These are phyloP conservation scores for Ormosia emarginata DNA, from an alignment of 306 rosid species.

Conservation along the genomic window DNA sequence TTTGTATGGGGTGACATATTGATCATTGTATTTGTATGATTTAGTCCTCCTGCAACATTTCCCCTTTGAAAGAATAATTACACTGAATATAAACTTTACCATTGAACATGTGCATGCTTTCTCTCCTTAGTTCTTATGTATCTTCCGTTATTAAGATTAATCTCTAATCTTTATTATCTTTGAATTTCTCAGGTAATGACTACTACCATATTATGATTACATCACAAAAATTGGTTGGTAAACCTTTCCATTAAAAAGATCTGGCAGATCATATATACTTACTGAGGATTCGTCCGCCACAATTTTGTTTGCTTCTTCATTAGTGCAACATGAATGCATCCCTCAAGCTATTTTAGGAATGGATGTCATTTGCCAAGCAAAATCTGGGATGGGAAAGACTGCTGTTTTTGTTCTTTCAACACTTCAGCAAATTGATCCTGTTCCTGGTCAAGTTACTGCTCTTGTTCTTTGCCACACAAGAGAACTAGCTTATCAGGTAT, in stretches of 20 bases:
- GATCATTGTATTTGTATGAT: conserved; percentile 22
- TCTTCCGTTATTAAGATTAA: conserved; percentile 5
- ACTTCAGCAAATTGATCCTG: conserved; percentile 74
- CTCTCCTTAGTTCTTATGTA: not conserved
- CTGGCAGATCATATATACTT: conserved; percentile 70
- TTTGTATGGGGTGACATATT: not conserved
- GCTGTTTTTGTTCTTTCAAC: conserved; percentile 70
- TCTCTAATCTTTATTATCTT: not conserved
- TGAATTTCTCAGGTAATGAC: conserved; percentile 60
- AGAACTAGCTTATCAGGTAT: conserved; percentile 73
- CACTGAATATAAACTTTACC: not conserved
- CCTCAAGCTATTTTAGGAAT: conserved; percentile 79
- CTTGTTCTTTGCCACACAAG: conserved; percentile 74
- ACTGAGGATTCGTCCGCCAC: conserved; percentile 69
- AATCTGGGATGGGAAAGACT: conserved; percentile 80
- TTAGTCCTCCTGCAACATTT: not conserved
- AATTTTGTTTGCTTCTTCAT: conserved; percentile 63
- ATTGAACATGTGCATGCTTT: not conserved
- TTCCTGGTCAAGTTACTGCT: conserved; percentile 71
- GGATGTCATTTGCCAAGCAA: conserved; percentile 77
- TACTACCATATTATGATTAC: conserved; percentile 58
- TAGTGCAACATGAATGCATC: conserved; percentile 78
- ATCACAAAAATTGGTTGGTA: conserved; percentile 64
- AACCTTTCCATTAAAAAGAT: conserved; percentile 65
- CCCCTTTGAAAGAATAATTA: not conserved